Conservation (phyloP, 345 rosid species). For the Boechera retrofracta region DNA sequence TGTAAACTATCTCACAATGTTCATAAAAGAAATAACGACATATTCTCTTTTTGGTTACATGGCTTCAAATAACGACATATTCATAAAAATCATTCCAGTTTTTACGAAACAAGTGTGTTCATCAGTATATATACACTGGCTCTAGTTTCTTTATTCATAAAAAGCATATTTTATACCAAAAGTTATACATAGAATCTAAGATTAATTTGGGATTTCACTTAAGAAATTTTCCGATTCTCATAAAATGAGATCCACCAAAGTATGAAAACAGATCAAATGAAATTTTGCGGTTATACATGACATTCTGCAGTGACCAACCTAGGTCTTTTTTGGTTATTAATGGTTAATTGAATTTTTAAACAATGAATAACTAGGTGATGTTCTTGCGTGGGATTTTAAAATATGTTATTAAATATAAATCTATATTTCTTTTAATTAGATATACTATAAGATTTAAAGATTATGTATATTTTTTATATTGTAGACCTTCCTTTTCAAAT, state of each 20-base stretch:
- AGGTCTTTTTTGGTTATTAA: neutral
- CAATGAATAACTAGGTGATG: neutral
- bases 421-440: too few relatives aligned
- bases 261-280: neutral
- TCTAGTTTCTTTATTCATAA: too few relatives aligned
- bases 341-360: neutral
- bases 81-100: neutral
- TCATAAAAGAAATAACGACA: neutral
- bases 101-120: neutral
- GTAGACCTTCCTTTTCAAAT: too few relatives aligned
- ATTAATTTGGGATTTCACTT: neutral
- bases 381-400: too few relatives aligned
- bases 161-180: neutral
- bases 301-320: neutral
- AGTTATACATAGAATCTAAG: neutral
- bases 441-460: too few relatives aligned
- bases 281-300: neutral
- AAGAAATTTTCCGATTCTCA: neutral
- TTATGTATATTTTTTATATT: too few relatives aligned
- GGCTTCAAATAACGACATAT: neutral
- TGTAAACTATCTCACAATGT: neutral
- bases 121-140: neutral
- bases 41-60: neutral
- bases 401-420: too few relatives aligned
- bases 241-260: neutral